phyloP scores from a whole-genome alignment of 2,329 filamentous ascomycete genomes.

The Hymenoscyphus infarciens region DNA sequence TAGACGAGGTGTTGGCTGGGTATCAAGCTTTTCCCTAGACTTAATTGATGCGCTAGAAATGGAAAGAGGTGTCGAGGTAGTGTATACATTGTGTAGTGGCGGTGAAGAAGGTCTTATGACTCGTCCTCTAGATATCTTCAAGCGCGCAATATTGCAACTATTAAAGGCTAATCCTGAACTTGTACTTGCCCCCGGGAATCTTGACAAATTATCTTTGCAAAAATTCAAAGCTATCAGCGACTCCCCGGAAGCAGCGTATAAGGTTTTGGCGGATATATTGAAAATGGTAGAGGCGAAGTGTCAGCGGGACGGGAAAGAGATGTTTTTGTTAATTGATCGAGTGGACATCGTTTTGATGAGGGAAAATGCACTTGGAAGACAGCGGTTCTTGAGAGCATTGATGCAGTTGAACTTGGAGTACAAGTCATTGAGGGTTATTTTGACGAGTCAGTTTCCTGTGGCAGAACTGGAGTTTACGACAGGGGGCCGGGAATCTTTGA shows the following conservation, averaged over 20 bases:
- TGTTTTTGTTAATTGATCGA: constrained; percentile 3
- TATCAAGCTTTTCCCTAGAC: constrained; percentile 1
- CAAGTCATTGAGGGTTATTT: not conserved
- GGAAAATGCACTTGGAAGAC: not conserved
- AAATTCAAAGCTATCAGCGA: not conserved
- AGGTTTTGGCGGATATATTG: not conserved
- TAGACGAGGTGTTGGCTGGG: not conserved
- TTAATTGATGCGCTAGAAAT: constrained; percentile 1
- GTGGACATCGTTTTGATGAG: not conserved
- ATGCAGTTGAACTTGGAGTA: not conserved
- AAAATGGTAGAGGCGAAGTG: not conserved
- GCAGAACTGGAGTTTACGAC: not conserved
- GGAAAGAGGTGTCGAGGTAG: constrained; percentile 2
- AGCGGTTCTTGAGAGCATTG: constrained; percentile 1
- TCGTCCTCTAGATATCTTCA: not conserved
- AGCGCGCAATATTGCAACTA: not conserved
- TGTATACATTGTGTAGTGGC: not conserved
- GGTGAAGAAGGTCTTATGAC: not conserved
- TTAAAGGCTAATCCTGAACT: not conserved
- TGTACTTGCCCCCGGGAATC: not conserved
- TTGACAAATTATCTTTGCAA: not conserved
- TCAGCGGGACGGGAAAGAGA: not conserved
- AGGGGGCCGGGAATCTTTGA: not conserved
- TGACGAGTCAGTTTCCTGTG: constrained; percentile 1
- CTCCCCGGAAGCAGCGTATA: constrained; percentile 1